Percentiles rank a stretch among this genome's conserved stretches.
Conservation (phyloP, 345 rosid genomes). For the Arabidopsis arenosa region DNA sequence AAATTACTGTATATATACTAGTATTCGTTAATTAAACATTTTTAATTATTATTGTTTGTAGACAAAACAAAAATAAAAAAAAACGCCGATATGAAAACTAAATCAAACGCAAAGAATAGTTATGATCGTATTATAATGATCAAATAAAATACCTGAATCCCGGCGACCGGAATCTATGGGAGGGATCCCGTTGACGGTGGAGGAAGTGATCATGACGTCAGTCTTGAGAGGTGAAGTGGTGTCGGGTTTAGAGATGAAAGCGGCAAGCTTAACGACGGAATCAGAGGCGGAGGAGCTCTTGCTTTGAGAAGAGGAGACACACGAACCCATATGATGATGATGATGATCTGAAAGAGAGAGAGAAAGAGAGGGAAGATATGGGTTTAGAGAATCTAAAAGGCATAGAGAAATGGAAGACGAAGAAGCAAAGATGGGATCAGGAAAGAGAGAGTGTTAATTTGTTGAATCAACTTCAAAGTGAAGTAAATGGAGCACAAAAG, state of each 20-base stretch:
- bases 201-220: not conserved
- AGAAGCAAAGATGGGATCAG: slow-evolving; percentile 23
- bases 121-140: too few relatives aligned
- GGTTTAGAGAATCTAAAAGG: slow-evolving; percentile 17
- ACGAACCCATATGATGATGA: slow-evolving; percentile 30
- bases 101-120: slow-evolving; percentile 5
- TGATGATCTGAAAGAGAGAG: slow-evolving; percentile 10
- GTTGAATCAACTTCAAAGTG: not conserved
- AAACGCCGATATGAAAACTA: not conserved
- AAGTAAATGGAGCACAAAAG: slow-evolving; percentile 29
- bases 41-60: slow-evolving; percentile 4
- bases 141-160: not conserved
- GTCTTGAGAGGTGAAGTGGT: slow-evolving; percentile 3
- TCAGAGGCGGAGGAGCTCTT: slow-evolving; percentile 25
- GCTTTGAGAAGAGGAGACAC: slow-evolving; percentile 43
- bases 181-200: not conserved
- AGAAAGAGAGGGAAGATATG: not conserved
- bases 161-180: not conserved
- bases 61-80: slow-evolving; percentile 15
- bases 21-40: not conserved
- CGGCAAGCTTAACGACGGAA: slow-evolving; percentile 8
- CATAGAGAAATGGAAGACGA: slow-evolving; percentile 37
- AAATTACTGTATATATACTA: not conserved
- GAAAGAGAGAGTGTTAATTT: not conserved
- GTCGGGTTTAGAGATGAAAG: slow-evolving; percentile 20